Evolutionary conservation across 768 basidiomycete genomes (phyloP).

Genomic region (Lactarius akahatsu): DNA sequence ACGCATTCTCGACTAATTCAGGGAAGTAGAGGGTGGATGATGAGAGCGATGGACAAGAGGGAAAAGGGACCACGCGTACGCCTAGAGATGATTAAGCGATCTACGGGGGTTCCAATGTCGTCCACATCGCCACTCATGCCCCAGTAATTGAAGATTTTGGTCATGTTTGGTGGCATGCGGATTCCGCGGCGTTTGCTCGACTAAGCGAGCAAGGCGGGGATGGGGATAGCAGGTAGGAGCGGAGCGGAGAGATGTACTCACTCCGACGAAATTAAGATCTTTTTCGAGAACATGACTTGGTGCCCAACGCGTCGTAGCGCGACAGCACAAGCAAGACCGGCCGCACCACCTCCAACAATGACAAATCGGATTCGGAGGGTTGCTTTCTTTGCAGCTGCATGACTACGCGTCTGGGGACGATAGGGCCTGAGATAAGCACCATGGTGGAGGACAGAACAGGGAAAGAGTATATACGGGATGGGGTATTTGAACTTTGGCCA

Average conservation of each 20-base stretch:
- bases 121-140: conserved; percentile 35
- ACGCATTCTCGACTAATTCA: conserved; percentile 23
- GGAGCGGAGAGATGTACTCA: conserved; percentile 23
- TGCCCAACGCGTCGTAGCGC: conserved; percentile 40
- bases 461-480: conserved; percentile 8
- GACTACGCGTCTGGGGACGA: conserved; percentile 12
- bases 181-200: conserved; percentile 31
- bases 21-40: not conserved
- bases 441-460: not conserved
- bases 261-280: conserved; percentile 32
- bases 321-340: conserved; percentile 40
- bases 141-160: conserved; percentile 41
- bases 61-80: conserved; percentile 28
- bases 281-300: conserved; percentile 38
- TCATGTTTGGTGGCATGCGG: conserved; percentile 40
- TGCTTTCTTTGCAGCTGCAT: conserved; percentile 25
- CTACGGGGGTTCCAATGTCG: conserved; percentile 30
- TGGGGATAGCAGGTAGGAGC: not conserved
- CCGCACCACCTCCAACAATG: conserved; percentile 37
- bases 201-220: not conserved
- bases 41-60: not conserved
- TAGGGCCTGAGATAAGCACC: not conserved
- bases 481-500: conserved; percentile 14
- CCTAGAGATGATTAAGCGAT: conserved; percentile 30
- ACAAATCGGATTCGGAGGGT: conserved; percentile 35